Conservation (phyloP, 2,329 filamentous ascomycete species). For the Penicillium sp. region DNA sequence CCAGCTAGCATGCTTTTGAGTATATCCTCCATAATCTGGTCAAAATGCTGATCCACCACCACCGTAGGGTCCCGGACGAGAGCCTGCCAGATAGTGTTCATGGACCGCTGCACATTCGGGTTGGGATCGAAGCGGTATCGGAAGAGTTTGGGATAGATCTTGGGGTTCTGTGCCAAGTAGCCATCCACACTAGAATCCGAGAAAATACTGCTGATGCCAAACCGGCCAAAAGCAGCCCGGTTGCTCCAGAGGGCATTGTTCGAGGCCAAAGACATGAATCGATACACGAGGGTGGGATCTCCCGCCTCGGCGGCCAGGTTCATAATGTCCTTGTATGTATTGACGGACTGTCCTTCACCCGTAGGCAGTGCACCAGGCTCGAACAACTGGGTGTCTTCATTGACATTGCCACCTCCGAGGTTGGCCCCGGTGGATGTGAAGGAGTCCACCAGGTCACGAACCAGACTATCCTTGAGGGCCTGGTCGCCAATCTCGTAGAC, state of each 20-base stretch:
- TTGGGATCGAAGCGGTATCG: slow-evolving; percentile 95
- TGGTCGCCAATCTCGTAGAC: slow-evolving; percentile 91
- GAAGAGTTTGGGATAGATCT: slow-evolving; percentile 90
- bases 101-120: slow-evolving; percentile 82
- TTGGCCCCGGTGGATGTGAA: slow-evolving; percentile 66
- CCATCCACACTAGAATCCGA: slow-evolving; percentile 70
- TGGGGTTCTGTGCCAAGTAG: slow-evolving; percentile 74
- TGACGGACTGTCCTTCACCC: slow-evolving; percentile 80
- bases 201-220: slow-evolving; percentile 85
- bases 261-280: slow-evolving; percentile 94
- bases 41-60: slow-evolving; percentile 75
- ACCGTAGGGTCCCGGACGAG: slow-evolving; percentile 81
- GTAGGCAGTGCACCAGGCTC: slow-evolving; percentile 86
- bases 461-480: slow-evolving; percentile 71
- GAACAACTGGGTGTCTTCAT: slow-evolving; percentile 86
- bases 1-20: slow-evolving; percentile 73
- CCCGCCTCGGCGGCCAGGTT: slow-evolving; percentile 93
- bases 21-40: slow-evolving; percentile 81
- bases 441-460: slow-evolving; percentile 78
- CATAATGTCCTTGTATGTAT: slow-evolving; percentile 96
- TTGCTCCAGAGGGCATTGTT: slow-evolving; percentile 97
- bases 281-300: slow-evolving; percentile 92
- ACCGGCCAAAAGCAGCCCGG: slow-evolving; percentile 90
- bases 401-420: slow-evolving; percentile 69
- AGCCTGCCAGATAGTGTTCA: slow-evolving; percentile 97